Evolutionary conservation across 768 basidiomycete species (phyloP), one percentile per base, ranked within the genome.

Genomic region (Amanita phalloides): DNA sequence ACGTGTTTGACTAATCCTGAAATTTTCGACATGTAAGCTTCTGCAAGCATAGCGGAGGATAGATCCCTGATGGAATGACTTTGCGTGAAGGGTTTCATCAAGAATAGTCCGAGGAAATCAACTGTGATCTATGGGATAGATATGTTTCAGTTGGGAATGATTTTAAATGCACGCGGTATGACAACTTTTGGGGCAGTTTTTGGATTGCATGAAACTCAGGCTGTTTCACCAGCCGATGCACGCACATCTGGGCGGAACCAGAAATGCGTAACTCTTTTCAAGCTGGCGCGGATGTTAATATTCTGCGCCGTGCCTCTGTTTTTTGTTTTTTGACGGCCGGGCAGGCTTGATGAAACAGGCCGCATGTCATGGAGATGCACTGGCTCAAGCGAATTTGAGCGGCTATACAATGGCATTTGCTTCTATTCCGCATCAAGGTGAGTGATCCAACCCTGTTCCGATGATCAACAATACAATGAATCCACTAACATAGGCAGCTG

Each of bases 241-340:
- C 2, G 5, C n/a, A 2, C 42, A 43, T n/a, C 21, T 13, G 17
- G 42, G 10, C 9, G 6, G 17, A 43, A 43, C 42, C 42, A 2
- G 42, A 43, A 20, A 11, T 43, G 3, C 4, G 9, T 6, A 21
- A 4, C 13, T 43, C 13, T 43, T 43, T 14, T 43, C 23, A 43
- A 43, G 23, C 21, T 43, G 20, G 42, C n/a, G 42, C 20, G 8
- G 20, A 75, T 96, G 2, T 77, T 89, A 63, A 77, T n/a, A 74
- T 49, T 74, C 81, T 90, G 90, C 0, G 81, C 94, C 55, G 74
- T 92, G 10, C 90, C 90, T 0, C 74, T 96, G n/a, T n/a, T n/a
- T 11, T 93, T 95, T 64, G 88, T 95, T 3, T 96, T 95, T 61
- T n/a, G 90, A 96, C 65, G 92, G 92, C 0, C 86, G 0, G 77